Conservation (phyloP, 2,329 filamentous ascomycete genomes). For the Cercospora nicotianae region DNA sequence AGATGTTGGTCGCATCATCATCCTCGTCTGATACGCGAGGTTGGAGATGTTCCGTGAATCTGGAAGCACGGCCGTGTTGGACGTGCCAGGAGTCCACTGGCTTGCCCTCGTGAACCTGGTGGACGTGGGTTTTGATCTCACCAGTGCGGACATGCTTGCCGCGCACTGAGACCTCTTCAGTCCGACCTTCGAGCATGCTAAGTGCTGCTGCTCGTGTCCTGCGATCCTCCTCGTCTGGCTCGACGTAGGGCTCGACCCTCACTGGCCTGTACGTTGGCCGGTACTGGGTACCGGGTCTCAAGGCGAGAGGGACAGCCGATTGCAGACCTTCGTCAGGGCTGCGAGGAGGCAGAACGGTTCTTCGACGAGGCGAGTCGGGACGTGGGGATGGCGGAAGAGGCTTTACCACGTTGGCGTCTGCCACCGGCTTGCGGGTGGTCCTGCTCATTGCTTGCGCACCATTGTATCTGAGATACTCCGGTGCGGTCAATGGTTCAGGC, state of each 20-base stretch:
- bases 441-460: no score
- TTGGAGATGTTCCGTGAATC: not conserved
- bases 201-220: not conserved
- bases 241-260: not conserved
- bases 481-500: no score
- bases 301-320: not conserved
- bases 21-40: not conserved
- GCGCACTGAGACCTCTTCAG: not conserved
- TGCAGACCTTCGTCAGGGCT: not conserved
- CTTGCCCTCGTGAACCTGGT: not conserved
- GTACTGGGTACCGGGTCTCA: not conserved
- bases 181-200: not conserved
- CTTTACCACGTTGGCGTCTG: fast-evolving
- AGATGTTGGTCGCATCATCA: not conserved
- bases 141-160: not conserved
- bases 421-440: not conserved
- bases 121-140: not conserved
- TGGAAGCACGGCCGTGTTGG: not conserved
- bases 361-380: not conserved
- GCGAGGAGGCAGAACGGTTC: not conserved
- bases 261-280: not conserved
- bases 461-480: no score
- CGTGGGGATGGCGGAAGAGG: not conserved
- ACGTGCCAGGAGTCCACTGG: not conserved
- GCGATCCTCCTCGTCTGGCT: not conserved